These are phyloP conservation scores for Gonapodya sp. DNA, from an alignment of 192 early-diverging fungal species.

Conservation along the genomic window DNA sequence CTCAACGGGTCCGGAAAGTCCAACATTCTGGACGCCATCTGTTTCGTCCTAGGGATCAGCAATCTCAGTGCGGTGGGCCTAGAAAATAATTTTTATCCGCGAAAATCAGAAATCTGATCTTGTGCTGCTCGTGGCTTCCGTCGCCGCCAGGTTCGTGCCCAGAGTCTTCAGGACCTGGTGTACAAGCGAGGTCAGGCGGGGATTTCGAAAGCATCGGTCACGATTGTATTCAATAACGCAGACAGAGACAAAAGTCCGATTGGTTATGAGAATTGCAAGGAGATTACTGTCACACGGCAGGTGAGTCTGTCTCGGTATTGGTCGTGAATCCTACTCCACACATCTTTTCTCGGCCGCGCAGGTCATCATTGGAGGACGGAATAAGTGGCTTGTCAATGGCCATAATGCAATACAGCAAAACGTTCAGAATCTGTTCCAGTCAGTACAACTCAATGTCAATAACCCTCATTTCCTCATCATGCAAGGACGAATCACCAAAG, in stretches of 20 bases:
- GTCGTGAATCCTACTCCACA: background rate
- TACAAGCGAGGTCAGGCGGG: constrained; percentile 99
- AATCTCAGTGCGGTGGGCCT: constrained; percentile 39
- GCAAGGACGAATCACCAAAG: constrained; percentile 98
- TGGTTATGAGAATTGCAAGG: constrained; percentile 73
- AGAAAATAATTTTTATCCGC: background rate
- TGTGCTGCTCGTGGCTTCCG: background rate
- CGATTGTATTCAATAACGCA: constrained; percentile 91
- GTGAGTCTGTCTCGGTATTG: constrained; percentile 32
- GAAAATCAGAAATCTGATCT: background rate
- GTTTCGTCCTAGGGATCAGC: constrained; percentile 95
- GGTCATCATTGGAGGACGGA: constrained; percentile 79
- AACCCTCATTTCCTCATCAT: constrained; percentile 99
- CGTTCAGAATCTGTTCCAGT: constrained; percentile 88
- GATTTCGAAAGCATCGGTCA: constrained; percentile 93
- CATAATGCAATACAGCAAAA: constrained; percentile 78
- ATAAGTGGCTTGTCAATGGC: constrained; percentile 97
- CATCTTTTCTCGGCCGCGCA: constrained; percentile 19
- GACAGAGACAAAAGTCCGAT: constrained; percentile 75
- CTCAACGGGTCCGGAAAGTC: constrained; percentile 97
- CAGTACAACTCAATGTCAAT: constrained; percentile 97
- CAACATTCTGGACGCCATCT: constrained; percentile 97
- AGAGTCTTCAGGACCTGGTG: constrained; percentile 87
- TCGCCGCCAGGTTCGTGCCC: constrained; percentile 64
- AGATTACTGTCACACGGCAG: constrained; percentile 92